phyloP scores from a whole-genome alignment of 306 rosid genomes.

The Heteromeles arbutifolia region DNA sequence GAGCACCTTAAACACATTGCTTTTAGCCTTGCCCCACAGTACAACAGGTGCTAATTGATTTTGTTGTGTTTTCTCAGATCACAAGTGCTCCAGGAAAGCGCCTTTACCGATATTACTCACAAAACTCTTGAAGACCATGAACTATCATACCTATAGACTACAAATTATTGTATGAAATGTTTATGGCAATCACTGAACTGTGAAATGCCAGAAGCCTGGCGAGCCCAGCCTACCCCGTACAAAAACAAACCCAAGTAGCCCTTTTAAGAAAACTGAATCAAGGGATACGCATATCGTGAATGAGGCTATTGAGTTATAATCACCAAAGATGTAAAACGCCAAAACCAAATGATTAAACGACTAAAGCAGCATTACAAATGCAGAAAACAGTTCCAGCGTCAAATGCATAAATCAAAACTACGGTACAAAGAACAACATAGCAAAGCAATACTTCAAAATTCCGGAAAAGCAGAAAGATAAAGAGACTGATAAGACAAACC shows the following conservation, averaged over 20 bases:
- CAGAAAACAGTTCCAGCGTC: neutral
- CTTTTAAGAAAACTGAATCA: neutral
- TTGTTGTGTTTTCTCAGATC: neutral
- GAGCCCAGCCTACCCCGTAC: neutral
- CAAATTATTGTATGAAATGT: neutral
- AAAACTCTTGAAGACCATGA: neutral
- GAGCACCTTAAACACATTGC: neutral
- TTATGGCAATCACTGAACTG: neutral
- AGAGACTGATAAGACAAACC: constrained; percentile 50
- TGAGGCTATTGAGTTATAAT: neutral
- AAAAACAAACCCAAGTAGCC: neutral
- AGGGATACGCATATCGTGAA: neutral
- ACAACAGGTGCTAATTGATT: neutral
- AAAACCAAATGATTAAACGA: constrained; percentile 6
- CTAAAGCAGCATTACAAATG: neutral
- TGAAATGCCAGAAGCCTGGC: neutral
- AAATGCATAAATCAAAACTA: neutral
- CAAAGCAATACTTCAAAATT: neutral
- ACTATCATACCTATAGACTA: neutral
- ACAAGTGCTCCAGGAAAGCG: neutral
- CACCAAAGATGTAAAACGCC: neutral
- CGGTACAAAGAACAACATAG: neutral
- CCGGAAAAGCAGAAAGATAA: neutral
- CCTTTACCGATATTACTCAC: neutral
- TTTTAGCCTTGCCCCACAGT: neutral